Evolutionary conservation across 208 protist genomes (phyloP), one percentile per base, ranked within the genome.

Genomic region (Trypanosoma cruzi): DNA sequence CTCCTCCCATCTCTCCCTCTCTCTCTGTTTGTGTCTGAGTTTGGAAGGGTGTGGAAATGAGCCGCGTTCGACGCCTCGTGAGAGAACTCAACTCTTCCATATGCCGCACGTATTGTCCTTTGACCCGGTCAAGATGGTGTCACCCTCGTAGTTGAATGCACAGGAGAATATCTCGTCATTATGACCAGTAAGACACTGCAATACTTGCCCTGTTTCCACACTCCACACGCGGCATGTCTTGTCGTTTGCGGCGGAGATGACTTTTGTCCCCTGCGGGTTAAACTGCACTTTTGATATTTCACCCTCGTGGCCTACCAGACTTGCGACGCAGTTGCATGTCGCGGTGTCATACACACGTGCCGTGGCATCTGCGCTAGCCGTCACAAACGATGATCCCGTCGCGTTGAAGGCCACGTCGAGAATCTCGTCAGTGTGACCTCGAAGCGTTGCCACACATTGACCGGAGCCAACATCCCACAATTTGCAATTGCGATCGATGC

Each of bases 21-120:
- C 40, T 44, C 11, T 44, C 3, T 44, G 10, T 44, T 14, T 44
- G 7, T 2, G 40, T 14, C 40, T 44, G 40, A n/a, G n/a, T 44
- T 7, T 16, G 40, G 40, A 44, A 14, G 40, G 4, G 40, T 14
- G 8, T 44, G 8, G 8, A 3, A 40, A 26, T 16, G 18, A 24
- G 24, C 24, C 26, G 22, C 31, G 49, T 32, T 36, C 52, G 37
- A 50, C 14, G 36, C n/a, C n/a, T n/a, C 2, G 22, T 32, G 31
- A 32, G n/a, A 32, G 0, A 53, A 11, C 3, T 65, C 73, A 92
- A 62, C 86, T 92, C 75, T 91, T 92, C 97, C 97, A 99, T 68
- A 98, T 96, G 36, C 96, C 86, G 81, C 96, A 98, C 26, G 95
- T 98, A 81, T 99, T 99, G 82, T 99, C 97, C 67, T 98, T 98